Base-by-base conservation (phyloP, 179 eudicot species). In the Beta corolliflora region DNA sequence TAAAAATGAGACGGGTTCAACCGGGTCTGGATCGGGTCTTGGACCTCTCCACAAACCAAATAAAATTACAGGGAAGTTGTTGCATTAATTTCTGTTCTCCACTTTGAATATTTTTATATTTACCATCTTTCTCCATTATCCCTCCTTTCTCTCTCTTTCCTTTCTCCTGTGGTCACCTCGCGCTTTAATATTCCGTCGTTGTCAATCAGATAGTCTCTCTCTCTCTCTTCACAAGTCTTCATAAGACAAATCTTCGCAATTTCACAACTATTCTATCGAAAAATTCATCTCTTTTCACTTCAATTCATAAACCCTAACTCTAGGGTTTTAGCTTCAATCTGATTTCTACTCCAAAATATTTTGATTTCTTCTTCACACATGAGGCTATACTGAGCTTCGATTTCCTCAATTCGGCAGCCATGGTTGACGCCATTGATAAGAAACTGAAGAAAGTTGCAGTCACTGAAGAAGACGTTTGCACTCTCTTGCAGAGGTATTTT, bases 401-500 rank as follows among this genome's bases (percentile, higher is more conserved):
- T 36, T 7, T 67, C 5, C 3, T 36, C n/a, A 44, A 73, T 72
- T 70, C 46, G 36, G 70, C 45, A 69, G 61, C 71, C 61, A 83
- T 83, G 85, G 64, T 44, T 59, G 85, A 79, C 19, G 61, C 78
- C 9, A 16, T 25, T 53, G 54, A 73, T 36, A 86, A 77, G 72
- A 86, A 78, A 82, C 81, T 67, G 29, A 90, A 89, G 77, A 87
- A 80, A 80, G 85, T 82, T 36, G 53, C 75, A 11, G 48, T 92
- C 71, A 87, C 72, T 71, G 95, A 92, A 82, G 91, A 87, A 71
- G 89, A 89, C 41, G 77, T 84, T 55, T 78, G 87, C 77, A 79
- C 66, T 77, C 80, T 92, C 76, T 67, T 89, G 44, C 92, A 86
- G 36, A 87, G 92, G 95, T 92, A 3, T n/a, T 10, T 41, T n/a